Base-by-base conservation (phyloP, 192 early-diverging fungal species). In the Chytriomyces confervae region DNA sequence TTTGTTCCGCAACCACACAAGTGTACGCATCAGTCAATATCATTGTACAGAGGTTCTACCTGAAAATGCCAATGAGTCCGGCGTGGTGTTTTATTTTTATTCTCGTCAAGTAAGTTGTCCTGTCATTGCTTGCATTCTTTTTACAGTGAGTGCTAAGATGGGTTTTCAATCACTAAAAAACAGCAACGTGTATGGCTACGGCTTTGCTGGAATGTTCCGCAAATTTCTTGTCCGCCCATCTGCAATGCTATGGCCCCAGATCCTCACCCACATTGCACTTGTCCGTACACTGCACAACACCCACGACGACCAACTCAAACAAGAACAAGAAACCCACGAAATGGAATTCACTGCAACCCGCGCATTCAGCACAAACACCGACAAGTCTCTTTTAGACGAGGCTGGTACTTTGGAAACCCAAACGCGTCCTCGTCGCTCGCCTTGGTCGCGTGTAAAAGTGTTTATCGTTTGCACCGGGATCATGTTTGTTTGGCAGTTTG, bases 221-320 rank as follows among this genome's bases (percentile, higher is more conserved):
- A 84, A 88, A 23, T 94, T 89, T 81, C 87, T 97, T 18, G 94
- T 97, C 11, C 90, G 92, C 46, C 94, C 94, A 18, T 83, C 92
- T 5, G 83, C 90, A 7, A 96, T 97, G 94, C 84, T 94, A 44
- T 98, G 94, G 94, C 95, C 95, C 8, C 69, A 83, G 4, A 92
- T 88, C 65, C 86, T 98, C 46, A 83, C 93, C 61, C 89, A 89
- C 61, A 90, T 94, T 44, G 90, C 93, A 10, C 81, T 96, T 27
- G 94, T 95, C 82, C 88, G 89, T 18, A 90, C 93, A 3, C 87
- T 95, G 61, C 93, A 96, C 78, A 89, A 92, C 6, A 23, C 1
- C 13, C 9, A 7, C 20, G 51, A 72, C 50, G 62, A 24, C 36
- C 13, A 18, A n/a, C 7, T 62, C 60, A 9, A 8, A 9, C 44